Percentiles rank a stretch among this genome's conserved stretches.
Conservation (phyloP, 495 filamentous ascomycete species). For the Penicillium nucicola region DNA sequence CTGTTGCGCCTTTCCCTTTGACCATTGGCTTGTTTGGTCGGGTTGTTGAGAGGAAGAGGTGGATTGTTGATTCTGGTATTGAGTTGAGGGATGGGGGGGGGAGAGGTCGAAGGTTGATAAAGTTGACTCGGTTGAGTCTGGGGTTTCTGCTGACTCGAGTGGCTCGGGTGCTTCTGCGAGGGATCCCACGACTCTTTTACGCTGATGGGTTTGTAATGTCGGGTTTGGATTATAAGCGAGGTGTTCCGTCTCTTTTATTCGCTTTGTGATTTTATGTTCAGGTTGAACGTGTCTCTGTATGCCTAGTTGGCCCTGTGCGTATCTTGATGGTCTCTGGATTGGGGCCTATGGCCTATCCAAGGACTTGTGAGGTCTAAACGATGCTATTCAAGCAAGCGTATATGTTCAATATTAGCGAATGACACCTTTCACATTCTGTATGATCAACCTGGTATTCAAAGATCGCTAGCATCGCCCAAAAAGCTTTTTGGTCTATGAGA, state of each 20-base stretch:
- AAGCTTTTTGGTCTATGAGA: too few species aligned
- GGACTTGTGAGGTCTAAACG: too few species aligned
- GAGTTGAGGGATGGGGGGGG: conserved; percentile 11
- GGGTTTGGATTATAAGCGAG: not conserved
- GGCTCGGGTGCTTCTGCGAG: not conserved
- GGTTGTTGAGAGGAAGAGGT: conserved; percentile 49
- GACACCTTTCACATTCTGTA: too few species aligned
- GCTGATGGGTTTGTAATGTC: not conserved
- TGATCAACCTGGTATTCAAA: too few species aligned
- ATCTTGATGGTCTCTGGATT: not conserved
- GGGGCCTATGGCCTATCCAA: too few species aligned
- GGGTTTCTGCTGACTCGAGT: not conserved
- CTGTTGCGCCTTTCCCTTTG: conserved; percentile 63
- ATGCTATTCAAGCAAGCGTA: not conserved
- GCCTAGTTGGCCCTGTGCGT: not conserved
- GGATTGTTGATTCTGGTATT: conserved; percentile 52
- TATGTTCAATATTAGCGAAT: too few species aligned
- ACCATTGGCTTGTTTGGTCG: conserved; percentile 64
- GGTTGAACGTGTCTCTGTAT: too few species aligned
- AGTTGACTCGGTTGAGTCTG: not conserved
- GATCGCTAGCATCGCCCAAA: too few species aligned
- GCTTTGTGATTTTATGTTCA: not conserved
- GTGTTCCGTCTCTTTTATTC: not conserved
- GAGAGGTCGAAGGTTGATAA: not conserved
- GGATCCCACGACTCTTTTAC: not conserved